Evolutionary conservation across 192 early-diverging fungal species (phyloP), one percentile per base, ranked within the genome.

Genomic region (Radiomyces spectabilis): DNA sequence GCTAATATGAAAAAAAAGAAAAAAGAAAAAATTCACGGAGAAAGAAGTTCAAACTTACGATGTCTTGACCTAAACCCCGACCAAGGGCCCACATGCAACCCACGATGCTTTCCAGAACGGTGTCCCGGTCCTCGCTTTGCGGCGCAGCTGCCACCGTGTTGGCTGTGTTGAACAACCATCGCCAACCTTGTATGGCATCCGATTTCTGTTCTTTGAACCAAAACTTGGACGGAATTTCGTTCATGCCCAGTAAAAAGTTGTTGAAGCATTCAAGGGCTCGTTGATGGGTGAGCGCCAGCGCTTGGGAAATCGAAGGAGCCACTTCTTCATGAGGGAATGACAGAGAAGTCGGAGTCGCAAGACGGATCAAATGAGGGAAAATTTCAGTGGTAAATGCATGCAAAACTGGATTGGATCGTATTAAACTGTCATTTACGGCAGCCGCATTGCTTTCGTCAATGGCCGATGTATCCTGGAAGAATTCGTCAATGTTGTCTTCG

Each of bases 31-130:
- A 24, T 18, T 31, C 16, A 26, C 2, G 16, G 29, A 16, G 42
- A n/a, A n/a, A n/a, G n/a, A n/a, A n/a, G n/a, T n/a, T n/a, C 42
- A 4, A 26, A 61, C 57, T 57, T 63, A 72, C 69, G 42, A 87
- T 78, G 25, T 78, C 26, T 21, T 73, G 75, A 19, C 80, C 69
- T 30, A 82, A 69, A 10, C 83, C 81, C 44, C 89, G 81, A 2
- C 80, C 78, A 37, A 92, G 57, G 1, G 85, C 76, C 90, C 90
- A 94, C 47, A 93, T 65, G 47, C 86, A 85, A 5, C 83, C 78
- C 16, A 91, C 73, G 16, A 80, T 72, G 15, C 77, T 72, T 52
- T 89, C 89, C 24, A 89, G 56, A 27, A 82, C 59, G 27, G 64
- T 54, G 39, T 78, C 70, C 6, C 81, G 75, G 27, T 65, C 55